Percentiles rank a stretch among this genome's conserved stretches.
These are phyloP conservation scores for Yamadazyma nakazawae DNA, from an alignment of 805 yeast genomes.

Conservation along the genomic window DNA sequence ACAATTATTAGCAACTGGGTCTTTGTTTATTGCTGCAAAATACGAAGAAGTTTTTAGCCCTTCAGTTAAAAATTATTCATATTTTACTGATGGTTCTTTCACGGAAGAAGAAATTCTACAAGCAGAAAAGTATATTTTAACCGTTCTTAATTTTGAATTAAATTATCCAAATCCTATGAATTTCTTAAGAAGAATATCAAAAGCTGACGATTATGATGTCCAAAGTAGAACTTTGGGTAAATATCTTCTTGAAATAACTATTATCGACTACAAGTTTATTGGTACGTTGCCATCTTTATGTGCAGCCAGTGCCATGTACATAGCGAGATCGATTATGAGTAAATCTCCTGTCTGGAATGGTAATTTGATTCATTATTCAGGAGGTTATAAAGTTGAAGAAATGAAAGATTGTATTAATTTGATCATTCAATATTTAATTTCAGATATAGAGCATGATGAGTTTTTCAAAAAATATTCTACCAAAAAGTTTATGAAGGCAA, in stretches of 20 bases:
- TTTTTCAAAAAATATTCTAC: constrained; percentile 92
- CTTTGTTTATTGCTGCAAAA: constrained; percentile 86
- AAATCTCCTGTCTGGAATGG: constrained; percentile 73
- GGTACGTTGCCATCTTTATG: constrained; percentile 72
- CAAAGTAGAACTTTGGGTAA: constrained; percentile 83
- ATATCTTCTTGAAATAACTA: constrained; percentile 72
- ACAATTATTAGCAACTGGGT: constrained; percentile 82
- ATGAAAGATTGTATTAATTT: constrained; percentile 68
- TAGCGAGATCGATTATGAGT: constrained; percentile 71
- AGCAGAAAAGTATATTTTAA: constrained; percentile 78
- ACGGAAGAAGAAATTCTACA: constrained; percentile 75
- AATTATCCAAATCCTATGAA: constrained; percentile 89
- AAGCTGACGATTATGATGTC: constrained; percentile 86
- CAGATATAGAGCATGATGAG: constrained; percentile 87
- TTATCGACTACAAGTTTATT: constrained; percentile 72
- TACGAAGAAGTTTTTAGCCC: constrained; percentile 92
- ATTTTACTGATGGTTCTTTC: constrained; percentile 83
- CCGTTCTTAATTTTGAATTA: constrained; percentile 68
- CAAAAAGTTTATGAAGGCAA: constrained; percentile 82
- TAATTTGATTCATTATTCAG: constrained; percentile 85
- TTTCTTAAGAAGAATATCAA: constrained; percentile 81
- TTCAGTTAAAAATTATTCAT: constrained; percentile 78
- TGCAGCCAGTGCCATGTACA: constrained; percentile 86
- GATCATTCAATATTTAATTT: constrained; percentile 70
- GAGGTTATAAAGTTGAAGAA: constrained; percentile 77